Evolutionary conservation across 768 basidiomycete genomes (phyloP).

Genomic region (Russula sp.): DNA sequence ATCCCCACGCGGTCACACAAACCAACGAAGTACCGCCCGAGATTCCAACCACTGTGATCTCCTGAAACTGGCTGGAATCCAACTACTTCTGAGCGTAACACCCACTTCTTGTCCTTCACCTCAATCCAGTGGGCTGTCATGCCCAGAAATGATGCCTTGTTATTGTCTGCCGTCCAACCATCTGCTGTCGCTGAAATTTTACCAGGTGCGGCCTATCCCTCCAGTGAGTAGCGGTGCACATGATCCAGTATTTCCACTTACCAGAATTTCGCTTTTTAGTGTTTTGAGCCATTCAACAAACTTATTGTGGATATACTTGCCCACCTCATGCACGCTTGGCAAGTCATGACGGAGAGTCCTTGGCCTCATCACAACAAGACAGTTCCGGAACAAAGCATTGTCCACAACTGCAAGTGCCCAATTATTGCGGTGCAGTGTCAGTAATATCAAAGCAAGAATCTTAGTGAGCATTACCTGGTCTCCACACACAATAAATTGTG

Average conservation of each 20-base stretch:
- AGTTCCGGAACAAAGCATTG: background rate
- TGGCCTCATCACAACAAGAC: background rate
- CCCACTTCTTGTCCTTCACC: constrained; percentile 23
- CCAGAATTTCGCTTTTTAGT: background rate
- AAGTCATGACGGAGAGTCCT: background rate
- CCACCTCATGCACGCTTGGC: background rate
- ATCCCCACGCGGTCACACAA: constrained; percentile 27
- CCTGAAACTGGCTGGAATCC: constrained; percentile 24
- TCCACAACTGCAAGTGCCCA: no score
- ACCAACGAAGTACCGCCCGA: constrained; percentile 25
- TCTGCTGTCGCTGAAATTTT: constrained; percentile 18
- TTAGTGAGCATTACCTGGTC: no score
- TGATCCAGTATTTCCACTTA: background rate
- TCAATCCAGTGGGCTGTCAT: constrained; percentile 24
- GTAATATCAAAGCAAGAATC: no score
- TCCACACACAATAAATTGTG: no score
- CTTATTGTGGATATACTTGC: background rate
- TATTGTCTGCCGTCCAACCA: constrained; percentile 22
- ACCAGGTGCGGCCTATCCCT: constrained; percentile 8
- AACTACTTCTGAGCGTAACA: constrained; percentile 22
- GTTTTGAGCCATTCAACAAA: background rate
- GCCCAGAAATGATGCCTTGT: constrained; percentile 25
- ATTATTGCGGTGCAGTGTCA: no score
- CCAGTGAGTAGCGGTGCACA: background rate
- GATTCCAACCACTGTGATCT: constrained; percentile 26